Conservation (phyloP, 176 grass and related monocot genomes). For the Canna indica region DNA sequence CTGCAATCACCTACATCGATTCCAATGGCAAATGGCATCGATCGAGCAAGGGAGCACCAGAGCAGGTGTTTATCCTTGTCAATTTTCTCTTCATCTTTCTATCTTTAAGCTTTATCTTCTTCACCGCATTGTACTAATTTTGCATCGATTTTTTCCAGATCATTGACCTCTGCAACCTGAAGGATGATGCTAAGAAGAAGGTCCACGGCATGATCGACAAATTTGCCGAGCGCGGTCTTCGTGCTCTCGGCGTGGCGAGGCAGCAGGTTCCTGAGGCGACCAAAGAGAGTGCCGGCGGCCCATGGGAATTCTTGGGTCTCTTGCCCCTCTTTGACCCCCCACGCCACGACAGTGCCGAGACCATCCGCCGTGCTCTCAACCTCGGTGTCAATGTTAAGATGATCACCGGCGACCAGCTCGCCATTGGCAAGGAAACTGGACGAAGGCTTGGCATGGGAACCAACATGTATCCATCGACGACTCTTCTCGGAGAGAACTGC, state of each 20-base stretch:
- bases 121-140: no score
- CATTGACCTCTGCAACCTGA: slow-evolving; percentile 71
- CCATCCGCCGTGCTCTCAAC: slow-evolving; percentile 66
- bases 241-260: slow-evolving; percentile 56
- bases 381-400: slow-evolving; percentile 95
- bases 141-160: slow-evolving; percentile 29
- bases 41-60: slow-evolving; percentile 83
- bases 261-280: slow-evolving; percentile 61
- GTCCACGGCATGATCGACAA: slow-evolving; percentile 61
- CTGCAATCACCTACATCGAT: slow-evolving; percentile 88
- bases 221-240: slow-evolving; percentile 84
- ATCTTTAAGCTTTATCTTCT: no score
- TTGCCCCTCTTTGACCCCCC: slow-evolving; percentile 88
- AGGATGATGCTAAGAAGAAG: slow-evolving; percentile 51
- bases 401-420: slow-evolving; percentile 96
- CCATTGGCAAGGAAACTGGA: slow-evolving; percentile 83
- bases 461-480: slow-evolving; percentile 91
- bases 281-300: slow-evolving; percentile 60
- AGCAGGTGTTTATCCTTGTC: slow-evolving; percentile 32
- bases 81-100: background rate
- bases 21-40: slow-evolving; percentile 66
- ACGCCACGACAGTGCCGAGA: slow-evolving; percentile 86
- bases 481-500: slow-evolving; percentile 60
- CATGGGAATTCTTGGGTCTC: slow-evolving; percentile 72
- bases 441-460: slow-evolving; percentile 82